A percentile compares a stretch with the other conserved stretches of the same genome.
phyloP scores from a whole-genome alignment of 768 basidiomycete genomes.

The Xerocomus potaroensis region DNA sequence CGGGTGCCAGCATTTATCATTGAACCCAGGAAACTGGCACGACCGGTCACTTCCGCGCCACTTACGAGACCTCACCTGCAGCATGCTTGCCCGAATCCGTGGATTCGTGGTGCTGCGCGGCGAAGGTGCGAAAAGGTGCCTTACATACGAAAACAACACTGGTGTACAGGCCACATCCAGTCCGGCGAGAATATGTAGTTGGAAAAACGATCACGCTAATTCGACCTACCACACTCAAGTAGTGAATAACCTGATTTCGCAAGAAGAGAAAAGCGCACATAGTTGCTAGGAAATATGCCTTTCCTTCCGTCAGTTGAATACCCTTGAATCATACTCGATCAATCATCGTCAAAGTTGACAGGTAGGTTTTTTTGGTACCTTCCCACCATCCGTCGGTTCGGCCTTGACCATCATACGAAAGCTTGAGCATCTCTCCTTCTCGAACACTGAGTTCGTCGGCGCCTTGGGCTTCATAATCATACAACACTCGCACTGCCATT shows the following conservation, averaged over 20 bases:
- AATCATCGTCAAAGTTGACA: slow-evolving; percentile 20
- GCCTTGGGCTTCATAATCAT: slow-evolving; percentile 72
- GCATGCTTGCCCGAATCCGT: slow-evolving; percentile 18
- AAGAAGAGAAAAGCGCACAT: slow-evolving; percentile 55
- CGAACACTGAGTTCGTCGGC: slow-evolving; percentile 61
- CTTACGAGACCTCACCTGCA: slow-evolving; percentile 25
- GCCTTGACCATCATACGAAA: slow-evolving; percentile 59
- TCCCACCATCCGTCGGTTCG: slow-evolving; percentile 87
- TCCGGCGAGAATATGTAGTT: slow-evolving; percentile 3
- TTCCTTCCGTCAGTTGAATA: slow-evolving; percentile 54
- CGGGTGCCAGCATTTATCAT: slow-evolving; percentile 11
- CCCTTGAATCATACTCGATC: slow-evolving; percentile 41
- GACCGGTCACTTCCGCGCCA: slow-evolving; percentile 29
- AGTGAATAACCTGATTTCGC: slow-evolving; percentile 20
- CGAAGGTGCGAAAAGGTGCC: slow-evolving; percentile 16
- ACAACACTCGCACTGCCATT: slow-evolving; percentile 69
- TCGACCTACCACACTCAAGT: slow-evolving; percentile 44
- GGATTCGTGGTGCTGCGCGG: slow-evolving; percentile 13
- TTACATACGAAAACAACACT: slow-evolving; percentile 24
- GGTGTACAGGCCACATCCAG: slow-evolving; percentile 9
- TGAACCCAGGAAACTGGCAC: slow-evolving; percentile 18
- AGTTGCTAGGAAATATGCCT: slow-evolving; percentile 87
- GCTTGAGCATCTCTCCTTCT: slow-evolving; percentile 59
- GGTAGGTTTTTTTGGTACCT: slow-evolving; percentile 46
- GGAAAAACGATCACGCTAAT: slow-evolving; percentile 32